Conservation (phyloP, 805 yeast genomes). For the Nakazawaea ishiwadae region DNA sequence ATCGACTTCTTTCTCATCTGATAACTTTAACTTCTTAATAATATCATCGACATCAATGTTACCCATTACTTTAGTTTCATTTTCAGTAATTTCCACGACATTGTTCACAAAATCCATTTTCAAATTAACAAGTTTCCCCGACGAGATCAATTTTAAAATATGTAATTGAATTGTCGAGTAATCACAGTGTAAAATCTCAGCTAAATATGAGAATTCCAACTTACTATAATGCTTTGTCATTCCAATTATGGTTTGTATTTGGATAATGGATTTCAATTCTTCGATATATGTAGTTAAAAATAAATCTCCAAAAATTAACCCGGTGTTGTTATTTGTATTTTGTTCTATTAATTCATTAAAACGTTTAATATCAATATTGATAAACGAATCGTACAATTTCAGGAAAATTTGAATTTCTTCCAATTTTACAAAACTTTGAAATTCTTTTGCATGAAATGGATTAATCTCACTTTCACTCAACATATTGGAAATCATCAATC, state of each 20-base stretch:
- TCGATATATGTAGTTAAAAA: slow-evolving; percentile 8
- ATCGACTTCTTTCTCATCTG: slow-evolving; percentile 2
- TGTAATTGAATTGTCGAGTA: slow-evolving; percentile 17
- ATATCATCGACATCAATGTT: slow-evolving; percentile 9
- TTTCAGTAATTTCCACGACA: slow-evolving; percentile 13
- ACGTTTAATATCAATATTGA: slow-evolving; percentile 18
- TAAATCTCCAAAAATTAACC: slow-evolving; percentile 10
- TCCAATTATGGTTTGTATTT: slow-evolving; percentile 19
- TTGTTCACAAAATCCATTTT: slow-evolving; percentile 22
- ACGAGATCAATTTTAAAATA: slow-evolving; percentile 20
- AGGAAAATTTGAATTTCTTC: slow-evolving; percentile 18
- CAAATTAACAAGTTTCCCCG: slow-evolving; percentile 20
- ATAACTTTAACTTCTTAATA: neutral
- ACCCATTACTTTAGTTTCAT: neutral
- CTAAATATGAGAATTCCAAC: slow-evolving; percentile 18
- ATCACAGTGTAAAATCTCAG: slow-evolving; percentile 17
- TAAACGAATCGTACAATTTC: slow-evolving; percentile 23
- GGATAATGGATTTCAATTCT: slow-evolving; percentile 15
- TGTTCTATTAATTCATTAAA: slow-evolving; percentile 18
- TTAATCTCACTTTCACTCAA: slow-evolving; percentile 62
- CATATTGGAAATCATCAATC: slow-evolving; percentile 56
- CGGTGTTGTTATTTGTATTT: slow-evolving; percentile 10
- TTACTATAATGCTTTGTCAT: slow-evolving; percentile 19
- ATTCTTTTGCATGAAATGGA: slow-evolving; percentile 72
- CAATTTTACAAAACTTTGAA: slow-evolving; percentile 30